These are phyloP conservation scores for Podila epicladia DNA, from an alignment of 192 early-diverging fungal genomes.

Conservation along the genomic window DNA sequence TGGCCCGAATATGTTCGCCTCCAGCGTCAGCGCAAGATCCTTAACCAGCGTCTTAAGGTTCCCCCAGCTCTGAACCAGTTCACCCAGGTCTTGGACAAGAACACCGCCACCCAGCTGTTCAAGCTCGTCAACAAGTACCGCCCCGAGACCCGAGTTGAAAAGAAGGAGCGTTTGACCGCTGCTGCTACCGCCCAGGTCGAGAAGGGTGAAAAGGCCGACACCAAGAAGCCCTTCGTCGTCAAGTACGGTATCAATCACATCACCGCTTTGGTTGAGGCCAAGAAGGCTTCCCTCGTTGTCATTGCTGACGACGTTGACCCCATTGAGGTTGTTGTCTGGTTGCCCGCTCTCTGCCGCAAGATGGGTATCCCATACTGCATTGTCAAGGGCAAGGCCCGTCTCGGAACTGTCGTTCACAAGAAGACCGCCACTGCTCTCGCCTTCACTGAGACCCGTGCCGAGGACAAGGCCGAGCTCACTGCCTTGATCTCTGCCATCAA, in stretches of 20 bases:
- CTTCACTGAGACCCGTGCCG: constrained; percentile 91
- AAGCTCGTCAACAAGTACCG: constrained; percentile 99
- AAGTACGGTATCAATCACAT: constrained; percentile 99
- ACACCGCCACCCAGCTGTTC: constrained; percentile 98
- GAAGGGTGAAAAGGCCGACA: constrained; percentile 82
- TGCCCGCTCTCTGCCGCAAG: constrained; percentile 99
- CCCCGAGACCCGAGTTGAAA: constrained; percentile 97
- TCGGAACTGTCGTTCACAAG: constrained; percentile 99
- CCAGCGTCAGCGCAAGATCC: constrained; percentile 98
- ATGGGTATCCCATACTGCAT: constrained; percentile 99
- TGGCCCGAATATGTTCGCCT: constrained; percentile 99
- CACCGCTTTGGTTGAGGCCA: constrained; percentile 96
- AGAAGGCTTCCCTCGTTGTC: constrained; percentile 98
- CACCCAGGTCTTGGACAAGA: constrained; percentile 97
- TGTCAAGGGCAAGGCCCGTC: constrained; percentile 98
- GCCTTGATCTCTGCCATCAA: constrained; percentile 91
- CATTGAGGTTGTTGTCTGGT: constrained; percentile 98
- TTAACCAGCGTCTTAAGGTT: constrained; percentile 98
- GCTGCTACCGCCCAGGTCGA: constrained; percentile 91
- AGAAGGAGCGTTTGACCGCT: constrained; percentile 90
- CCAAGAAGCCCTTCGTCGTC: constrained; percentile 95
- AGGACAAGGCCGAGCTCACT: constrained; percentile 94
- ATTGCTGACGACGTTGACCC: constrained; percentile 99
- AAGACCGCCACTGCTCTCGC: constrained; percentile 99
- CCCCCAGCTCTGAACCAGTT: constrained; percentile 99